Percentiles rank a stretch among this genome's conserved stretches.
These are phyloP conservation scores for Cephaloascus fragrans DNA, from an alignment of 805 yeast genomes.

Conservation along the genomic window DNA sequence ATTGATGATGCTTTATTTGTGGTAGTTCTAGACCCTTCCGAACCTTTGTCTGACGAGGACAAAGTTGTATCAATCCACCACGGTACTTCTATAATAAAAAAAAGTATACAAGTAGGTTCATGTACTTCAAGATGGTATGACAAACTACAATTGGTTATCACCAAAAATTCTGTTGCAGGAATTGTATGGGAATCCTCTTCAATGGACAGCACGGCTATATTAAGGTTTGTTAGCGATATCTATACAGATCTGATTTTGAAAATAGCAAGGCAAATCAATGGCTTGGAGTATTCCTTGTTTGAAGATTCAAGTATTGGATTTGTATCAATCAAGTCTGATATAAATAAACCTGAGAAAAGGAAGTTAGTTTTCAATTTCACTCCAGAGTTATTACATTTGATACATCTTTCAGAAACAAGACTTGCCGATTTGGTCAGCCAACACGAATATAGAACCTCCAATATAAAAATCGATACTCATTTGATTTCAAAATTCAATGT, in stretches of 20 bases:
- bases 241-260: constrained; percentile 49
- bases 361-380: constrained; percentile 26
- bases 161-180: constrained; percentile 48
- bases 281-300: constrained; percentile 45
- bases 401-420: constrained; percentile 49
- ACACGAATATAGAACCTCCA: constrained; percentile 40
- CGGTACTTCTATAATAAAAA: constrained; percentile 38
- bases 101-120: constrained; percentile 44
- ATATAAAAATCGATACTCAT: constrained; percentile 22
- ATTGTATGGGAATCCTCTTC: constrained; percentile 49
- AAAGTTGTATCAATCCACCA: constrained; percentile 40
- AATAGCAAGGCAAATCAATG: constrained; percentile 49
- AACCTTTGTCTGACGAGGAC: constrained; percentile 37
- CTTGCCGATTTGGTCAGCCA: constrained; percentile 48
- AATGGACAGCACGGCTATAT: constrained; percentile 49
- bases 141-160: constrained; percentile 43
- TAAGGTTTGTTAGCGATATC: constrained; percentile 46
- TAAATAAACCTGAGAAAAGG: constrained; percentile 23
- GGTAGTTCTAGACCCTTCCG: constrained; percentile 37
- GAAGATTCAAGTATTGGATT: constrained; percentile 20
- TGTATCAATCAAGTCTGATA: constrained; percentile 20
- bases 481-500: constrained; percentile 28
- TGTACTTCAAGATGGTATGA: constrained; percentile 55
- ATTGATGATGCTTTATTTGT: constrained; percentile 45
- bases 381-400: constrained; percentile 34